Evolutionary conservation across 768 basidiomycete species (phyloP).

Genomic region (Boletus barrowsii): DNA sequence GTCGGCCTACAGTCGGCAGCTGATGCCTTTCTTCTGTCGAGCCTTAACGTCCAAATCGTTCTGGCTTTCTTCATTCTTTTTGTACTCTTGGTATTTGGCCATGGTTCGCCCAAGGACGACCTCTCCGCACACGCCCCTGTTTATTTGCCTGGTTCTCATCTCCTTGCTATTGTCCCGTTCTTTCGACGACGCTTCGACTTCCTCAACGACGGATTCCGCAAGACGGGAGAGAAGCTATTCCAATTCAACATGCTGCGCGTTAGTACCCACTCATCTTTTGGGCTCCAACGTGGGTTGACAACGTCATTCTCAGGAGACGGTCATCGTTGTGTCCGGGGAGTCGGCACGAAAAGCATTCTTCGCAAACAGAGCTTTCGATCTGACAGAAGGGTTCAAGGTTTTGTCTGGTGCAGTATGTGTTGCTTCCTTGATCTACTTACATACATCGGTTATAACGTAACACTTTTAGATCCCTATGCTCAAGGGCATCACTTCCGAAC

Average conservation of each 20-base stretch:
- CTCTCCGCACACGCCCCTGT: constrained; percentile 40
- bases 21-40: constrained; percentile 35
- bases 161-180: constrained; percentile 63
- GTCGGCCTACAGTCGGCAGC: constrained; percentile 40
- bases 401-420: constrained; percentile 71
- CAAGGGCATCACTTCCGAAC: constrained; percentile 68
- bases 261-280: constrained; percentile 29
- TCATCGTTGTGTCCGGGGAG: constrained; percentile 76
- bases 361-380: constrained; percentile 64
- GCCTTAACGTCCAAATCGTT: constrained; percentile 32
- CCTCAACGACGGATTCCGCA: constrained; percentile 66
- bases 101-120: constrained; percentile 46
- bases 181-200: constrained; percentile 71
- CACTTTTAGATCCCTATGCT: constrained; percentile 66
- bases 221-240: constrained; percentile 62
- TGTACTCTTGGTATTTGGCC: constrained; percentile 39
- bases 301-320: constrained; percentile 52
- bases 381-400: constrained; percentile 77
- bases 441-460: constrained; percentile 13
- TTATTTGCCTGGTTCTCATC: constrained; percentile 54
- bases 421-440: constrained; percentile 6
- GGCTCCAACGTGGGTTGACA: constrained; percentile 13
- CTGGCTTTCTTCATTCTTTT: constrained; percentile 34
- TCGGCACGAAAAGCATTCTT: constrained; percentile 68
- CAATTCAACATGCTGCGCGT: constrained; percentile 70